Percentiles rank a stretch among this genome's conserved stretches.
Conservation (phyloP, 768 basidiomycete species). For the Galerina marginata region DNA sequence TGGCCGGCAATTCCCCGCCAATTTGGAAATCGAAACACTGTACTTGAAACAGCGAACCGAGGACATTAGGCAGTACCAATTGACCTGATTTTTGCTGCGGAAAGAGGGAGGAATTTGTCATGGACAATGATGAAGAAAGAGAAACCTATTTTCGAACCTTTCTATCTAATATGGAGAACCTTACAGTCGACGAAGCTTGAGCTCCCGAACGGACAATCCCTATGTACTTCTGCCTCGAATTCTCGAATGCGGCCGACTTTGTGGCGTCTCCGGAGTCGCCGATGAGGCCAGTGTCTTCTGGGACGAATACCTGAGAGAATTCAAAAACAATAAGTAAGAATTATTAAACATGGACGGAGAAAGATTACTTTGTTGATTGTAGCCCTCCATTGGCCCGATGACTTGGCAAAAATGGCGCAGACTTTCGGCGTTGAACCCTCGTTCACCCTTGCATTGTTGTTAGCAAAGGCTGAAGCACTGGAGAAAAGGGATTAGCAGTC, state of each 20-base stretch:
- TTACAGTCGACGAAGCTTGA: not conserved
- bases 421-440: not conserved
- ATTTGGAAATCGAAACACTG: not conserved
- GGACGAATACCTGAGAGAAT: not conserved
- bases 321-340: too few relatives aligned
- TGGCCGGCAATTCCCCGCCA: not conserved
- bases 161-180: not conserved
- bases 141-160: not conserved
- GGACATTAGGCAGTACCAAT: not conserved
- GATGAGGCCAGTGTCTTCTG: not conserved
- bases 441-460: not conserved
- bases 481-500: too few relatives aligned
- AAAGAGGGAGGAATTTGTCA: not conserved
- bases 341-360: too few relatives aligned
- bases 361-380: not conserved
- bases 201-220: not conserved
- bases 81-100: not conserved
- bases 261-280: not conserved
- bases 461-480: conserved; percentile 6
- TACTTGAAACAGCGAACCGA: not conserved
- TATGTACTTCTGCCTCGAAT: not conserved
- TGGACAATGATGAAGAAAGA: not conserved
- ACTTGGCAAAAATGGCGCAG: not conserved
- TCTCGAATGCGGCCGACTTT: not conserved
- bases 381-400: not conserved